Evolutionary conservation across 371 early-diverging fungal genomes (phyloP), one percentile per base, ranked within the genome.

Genomic region (Rhizopus microsporus): DNA sequence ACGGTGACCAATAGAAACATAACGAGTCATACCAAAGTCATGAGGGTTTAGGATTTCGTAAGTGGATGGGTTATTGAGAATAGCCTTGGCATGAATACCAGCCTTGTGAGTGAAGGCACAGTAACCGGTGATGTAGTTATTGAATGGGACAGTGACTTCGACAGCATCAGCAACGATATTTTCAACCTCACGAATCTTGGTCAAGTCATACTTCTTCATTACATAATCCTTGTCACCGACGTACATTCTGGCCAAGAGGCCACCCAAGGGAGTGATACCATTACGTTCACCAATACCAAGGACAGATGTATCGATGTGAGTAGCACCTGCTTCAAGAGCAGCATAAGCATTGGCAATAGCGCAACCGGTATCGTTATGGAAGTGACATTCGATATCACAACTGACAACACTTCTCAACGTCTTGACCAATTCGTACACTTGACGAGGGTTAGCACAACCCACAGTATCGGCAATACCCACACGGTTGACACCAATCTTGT

Each of bases 311-410:
- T 97, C 96, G 62, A 97, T 94, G 72, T 97, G 98, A 2, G 98
- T 97, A 13, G 96, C 96, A 44, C 98, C 98, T 43, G 96, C 96
- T 79, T 96, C 96, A 50, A 97, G 80, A 9, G 96, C 91, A 50
- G 95, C 91, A 72, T 93, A 95, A 34, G 98, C 95, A 71, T 97
- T 97, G 38, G 96, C 96, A 62, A 96, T 95, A 39, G 96, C 94
- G 73, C 98, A 97, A 33, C 96, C 96, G n/a, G 98, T 97, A 70
- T 97, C 98, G 71, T 97, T 92, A 81, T 97, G 98, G 87, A 97
- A 97, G 68, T 97, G 98, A 75, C 93, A 93, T 77, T 96, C 98
- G 59, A 97, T 97, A 72, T 97, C 98, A 71, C 96, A 96, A 56
- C 89, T 92, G 31, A 97, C 95, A 32, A 96, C 94, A 45, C 89